Evolutionary conservation across 192 early-diverging fungal species (phyloP).

Genomic region (Lobosporangium transversale): DNA sequence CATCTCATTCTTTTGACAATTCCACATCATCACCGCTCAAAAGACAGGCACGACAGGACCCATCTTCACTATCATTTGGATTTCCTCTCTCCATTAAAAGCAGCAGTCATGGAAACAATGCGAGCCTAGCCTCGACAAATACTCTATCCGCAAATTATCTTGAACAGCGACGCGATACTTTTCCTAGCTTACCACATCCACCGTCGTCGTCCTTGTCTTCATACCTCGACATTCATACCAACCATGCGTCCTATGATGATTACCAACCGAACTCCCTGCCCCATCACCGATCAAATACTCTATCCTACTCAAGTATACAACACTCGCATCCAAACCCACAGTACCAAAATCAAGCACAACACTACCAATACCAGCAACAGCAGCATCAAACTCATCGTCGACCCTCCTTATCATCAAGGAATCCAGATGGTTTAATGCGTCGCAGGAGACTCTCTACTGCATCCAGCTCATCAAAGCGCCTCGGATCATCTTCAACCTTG

Average conservation of each 20-base stretch:
- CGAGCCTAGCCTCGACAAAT: neutral
- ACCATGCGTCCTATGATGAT: neutral
- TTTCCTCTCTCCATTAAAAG: slow-evolving; percentile 13
- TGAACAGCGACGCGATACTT: slow-evolving; percentile 27
- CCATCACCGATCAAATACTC: slow-evolving; percentile 8
- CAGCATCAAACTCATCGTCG: neutral
- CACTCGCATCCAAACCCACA: too few relatives aligned
- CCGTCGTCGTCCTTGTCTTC: neutral
- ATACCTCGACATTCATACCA: slow-evolving; percentile 5
- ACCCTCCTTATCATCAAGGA: neutral
- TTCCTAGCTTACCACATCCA: slow-evolving; percentile 5
- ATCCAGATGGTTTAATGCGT: slow-evolving; percentile 15
- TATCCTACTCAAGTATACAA: slow-evolving; percentile 18
- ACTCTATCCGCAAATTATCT: slow-evolving; percentile 15
- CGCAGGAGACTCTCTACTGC: slow-evolving; percentile 28
- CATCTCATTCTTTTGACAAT: slow-evolving; percentile 3
- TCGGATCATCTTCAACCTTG: slow-evolving; percentile 2
- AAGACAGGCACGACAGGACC: slow-evolving; percentile 1
- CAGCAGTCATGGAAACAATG: neutral
- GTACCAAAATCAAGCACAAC: too few relatives aligned
- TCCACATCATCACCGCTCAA: slow-evolving; percentile 1
- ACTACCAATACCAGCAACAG: too few relatives aligned
- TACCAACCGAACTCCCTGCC: neutral
- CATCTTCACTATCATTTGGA: slow-evolving; percentile 25
- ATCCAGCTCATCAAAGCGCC: slow-evolving; percentile 28